Percentiles rank a stretch among this genome's conserved stretches.
Conservation (phyloP, 1,139 yeast genomes). For the Debaryomyces psychrophilus region DNA sequence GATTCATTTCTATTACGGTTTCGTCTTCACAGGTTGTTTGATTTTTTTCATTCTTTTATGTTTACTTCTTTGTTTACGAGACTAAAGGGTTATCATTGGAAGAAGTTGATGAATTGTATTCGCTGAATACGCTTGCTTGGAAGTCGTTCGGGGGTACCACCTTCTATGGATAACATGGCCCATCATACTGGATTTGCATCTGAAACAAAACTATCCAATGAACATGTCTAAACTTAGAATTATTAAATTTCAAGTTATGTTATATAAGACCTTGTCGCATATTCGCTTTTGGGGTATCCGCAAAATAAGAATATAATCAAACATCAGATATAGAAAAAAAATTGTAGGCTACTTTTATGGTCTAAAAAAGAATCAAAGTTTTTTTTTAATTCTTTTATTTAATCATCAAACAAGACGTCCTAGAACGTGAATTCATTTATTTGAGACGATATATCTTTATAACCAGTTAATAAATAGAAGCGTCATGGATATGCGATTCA, state of each 20-base stretch:
- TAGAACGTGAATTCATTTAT: no score
- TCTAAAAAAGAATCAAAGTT: no score
- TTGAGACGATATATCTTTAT: no score
- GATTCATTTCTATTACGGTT: slow-evolving; percentile 60
- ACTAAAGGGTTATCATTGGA: slow-evolving; percentile 69
- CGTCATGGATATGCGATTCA: slow-evolving; percentile 10
- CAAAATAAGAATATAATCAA: no score
- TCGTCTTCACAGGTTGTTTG: slow-evolving; percentile 72
- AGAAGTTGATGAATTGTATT: slow-evolving; percentile 68
- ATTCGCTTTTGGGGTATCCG: no score
- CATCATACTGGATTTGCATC: slow-evolving; percentile 31
- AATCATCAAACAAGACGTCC: not conserved
- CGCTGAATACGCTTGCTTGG: slow-evolving; percentile 49
- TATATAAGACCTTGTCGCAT: not conserved
- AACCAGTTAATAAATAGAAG: not conserved
- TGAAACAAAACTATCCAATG: slow-evolving; percentile 31
- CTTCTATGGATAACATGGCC: slow-evolving; percentile 35
- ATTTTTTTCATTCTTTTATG: slow-evolving; percentile 57
- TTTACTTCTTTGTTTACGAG: slow-evolving; percentile 61
- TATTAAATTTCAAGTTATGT: not conserved
- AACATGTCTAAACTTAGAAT: slow-evolving; percentile 19
- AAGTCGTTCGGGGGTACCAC: slow-evolving; percentile 48
- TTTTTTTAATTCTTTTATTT: no score
- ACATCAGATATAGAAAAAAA: no score
- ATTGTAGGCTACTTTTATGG: no score